These are phyloP conservation scores for Elsinoe necatrix DNA, from an alignment of 2,329 filamentous ascomycete species.

Conservation along the genomic window DNA sequence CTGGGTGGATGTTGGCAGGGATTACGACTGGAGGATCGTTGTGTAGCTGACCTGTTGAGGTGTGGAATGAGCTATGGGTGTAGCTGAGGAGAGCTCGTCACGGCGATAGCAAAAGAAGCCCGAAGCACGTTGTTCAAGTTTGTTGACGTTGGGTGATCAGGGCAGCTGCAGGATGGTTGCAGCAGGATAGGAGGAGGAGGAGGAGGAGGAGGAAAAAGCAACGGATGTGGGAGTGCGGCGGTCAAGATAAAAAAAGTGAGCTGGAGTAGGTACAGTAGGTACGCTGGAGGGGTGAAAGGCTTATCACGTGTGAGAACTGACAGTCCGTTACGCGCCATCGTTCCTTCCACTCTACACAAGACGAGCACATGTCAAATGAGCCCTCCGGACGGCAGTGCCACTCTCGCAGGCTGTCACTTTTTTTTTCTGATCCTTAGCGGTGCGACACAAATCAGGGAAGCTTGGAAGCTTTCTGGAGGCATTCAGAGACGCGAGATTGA, in stretches of 20 bases:
- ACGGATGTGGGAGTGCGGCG: constrained; percentile 13
- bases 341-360: neutral
- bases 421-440: neutral
- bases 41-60: neutral
- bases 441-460: neutral
- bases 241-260: constrained; percentile 4
- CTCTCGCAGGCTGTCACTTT: constrained; percentile 6
- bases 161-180: constrained; percentile 1
- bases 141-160: neutral
- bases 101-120: neutral
- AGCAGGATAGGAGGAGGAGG: neutral
- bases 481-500: neutral
- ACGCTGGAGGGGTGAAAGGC: neutral
- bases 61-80: neutral
- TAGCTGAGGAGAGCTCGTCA: neutral
- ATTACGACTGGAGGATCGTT: neutral
- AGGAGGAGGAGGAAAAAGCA: constrained; percentile 13
- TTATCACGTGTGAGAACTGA: neutral
- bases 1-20: neutral
- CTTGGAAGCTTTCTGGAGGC: no score
- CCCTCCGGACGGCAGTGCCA: neutral
- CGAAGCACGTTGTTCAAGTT: neutral
- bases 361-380: constrained; percentile 11
- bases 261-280: constrained; percentile 3
- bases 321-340: constrained; percentile 5